These are phyloP conservation scores for Venturia effusa DNA, from an alignment of 2,329 filamentous ascomycete species.

Conservation along the genomic window DNA sequence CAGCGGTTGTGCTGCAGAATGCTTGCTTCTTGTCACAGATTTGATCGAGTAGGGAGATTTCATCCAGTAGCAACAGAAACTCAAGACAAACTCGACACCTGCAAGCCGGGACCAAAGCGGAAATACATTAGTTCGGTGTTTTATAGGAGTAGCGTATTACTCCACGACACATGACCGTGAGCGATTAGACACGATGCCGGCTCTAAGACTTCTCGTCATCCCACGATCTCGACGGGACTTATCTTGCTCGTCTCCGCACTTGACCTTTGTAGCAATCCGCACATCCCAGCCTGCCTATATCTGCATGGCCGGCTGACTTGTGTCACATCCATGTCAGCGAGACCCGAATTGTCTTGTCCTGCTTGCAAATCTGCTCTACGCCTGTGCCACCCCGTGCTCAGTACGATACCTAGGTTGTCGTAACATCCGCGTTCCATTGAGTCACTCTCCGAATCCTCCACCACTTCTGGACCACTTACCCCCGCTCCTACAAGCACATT, in stretches of 20 bases:
- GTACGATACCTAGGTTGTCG: not conserved
- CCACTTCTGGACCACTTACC: not conserved
- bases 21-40: not conserved
- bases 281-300: not conserved
- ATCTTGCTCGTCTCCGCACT: not conserved
- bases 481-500: not conserved
- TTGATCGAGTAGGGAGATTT: not conserved
- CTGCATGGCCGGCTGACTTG: not conserved
- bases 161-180: not conserved
- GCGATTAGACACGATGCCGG: not conserved
- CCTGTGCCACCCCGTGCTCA: conserved; percentile 1
- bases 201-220: not conserved
- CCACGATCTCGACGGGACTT: no score
- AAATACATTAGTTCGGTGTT: not conserved
- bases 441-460: not conserved
- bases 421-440: not conserved
- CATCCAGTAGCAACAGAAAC: not conserved
- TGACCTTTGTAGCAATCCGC: not conserved
- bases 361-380: not conserved
- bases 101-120: not conserved
- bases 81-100: not conserved
- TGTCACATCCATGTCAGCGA: not conserved
- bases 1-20: not conserved
- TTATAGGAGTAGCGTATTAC: no score
- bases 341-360: not conserved